Conservation (phyloP, 1,139 yeast genomes). For the Blastobotrys niveus region DNA sequence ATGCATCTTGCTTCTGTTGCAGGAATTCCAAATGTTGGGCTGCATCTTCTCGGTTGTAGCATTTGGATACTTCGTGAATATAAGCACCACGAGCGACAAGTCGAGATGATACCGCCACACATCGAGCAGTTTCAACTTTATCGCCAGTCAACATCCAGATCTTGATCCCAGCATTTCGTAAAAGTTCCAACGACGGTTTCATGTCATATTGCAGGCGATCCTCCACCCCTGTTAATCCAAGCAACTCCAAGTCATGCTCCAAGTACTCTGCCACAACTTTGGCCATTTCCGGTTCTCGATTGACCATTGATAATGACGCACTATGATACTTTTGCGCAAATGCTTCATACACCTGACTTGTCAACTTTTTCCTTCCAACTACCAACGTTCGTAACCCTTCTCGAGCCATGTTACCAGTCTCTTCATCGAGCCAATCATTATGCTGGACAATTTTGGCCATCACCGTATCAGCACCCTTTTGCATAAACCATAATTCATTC, state of each 20-base stretch:
- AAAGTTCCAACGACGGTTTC: conserved; percentile 81
- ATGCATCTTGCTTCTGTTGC: conserved; percentile 59
- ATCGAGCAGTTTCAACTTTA: conserved; percentile 95
- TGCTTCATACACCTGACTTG: conserved; percentile 48
- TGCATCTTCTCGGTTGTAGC: conserved; percentile 46
- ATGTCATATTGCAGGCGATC: conserved; percentile 90
- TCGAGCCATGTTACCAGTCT: conserved; percentile 95
- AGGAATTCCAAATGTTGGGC: conserved; percentile 68
- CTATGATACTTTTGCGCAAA: conserved; percentile 60
- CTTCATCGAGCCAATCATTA: conserved; percentile 97
- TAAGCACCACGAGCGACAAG: conserved; percentile 90
- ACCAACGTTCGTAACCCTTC: conserved; percentile 96
- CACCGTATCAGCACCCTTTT: conserved; percentile 96
- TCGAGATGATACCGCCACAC: conserved; percentile 92
- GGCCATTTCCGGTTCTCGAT: conserved; percentile 71
- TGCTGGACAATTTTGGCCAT: conserved; percentile 79
- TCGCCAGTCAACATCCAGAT: conserved; percentile 99
- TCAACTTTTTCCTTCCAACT: conserved; percentile 72
- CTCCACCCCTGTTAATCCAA: conserved; percentile 96
- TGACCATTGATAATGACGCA: conserved; percentile 73
- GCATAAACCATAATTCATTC: conserved; percentile 74
- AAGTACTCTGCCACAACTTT: conserved; percentile 60
- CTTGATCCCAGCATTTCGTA: conserved; percentile 92
- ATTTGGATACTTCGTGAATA: conserved; percentile 76
- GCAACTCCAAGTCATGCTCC: conserved; percentile 76